Percentiles rank a stretch among this genome's conserved stretches.
Evolutionary conservation across 2,329 filamentous ascomycete species (phyloP).

Genomic region (Aspergillus nomiae): DNA sequence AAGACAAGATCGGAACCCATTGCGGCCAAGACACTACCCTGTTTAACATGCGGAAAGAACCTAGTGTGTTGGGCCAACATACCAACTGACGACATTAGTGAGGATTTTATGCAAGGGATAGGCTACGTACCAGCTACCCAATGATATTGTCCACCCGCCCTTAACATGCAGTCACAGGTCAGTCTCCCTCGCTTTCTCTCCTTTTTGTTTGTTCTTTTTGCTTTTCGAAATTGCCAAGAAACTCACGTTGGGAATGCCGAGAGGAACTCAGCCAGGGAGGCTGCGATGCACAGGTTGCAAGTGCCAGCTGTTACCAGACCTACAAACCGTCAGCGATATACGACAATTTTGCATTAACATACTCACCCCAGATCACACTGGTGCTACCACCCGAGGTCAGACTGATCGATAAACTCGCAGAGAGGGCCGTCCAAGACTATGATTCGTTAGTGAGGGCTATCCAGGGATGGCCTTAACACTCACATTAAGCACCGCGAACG

Average conservation of each 20-base stretch:
- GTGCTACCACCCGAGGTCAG: slow-evolving; percentile 73
- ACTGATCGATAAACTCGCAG: slow-evolving; percentile 59
- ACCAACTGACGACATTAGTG: slow-evolving; percentile 28
- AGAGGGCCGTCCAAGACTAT: slow-evolving; percentile 61
- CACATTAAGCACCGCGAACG: slow-evolving; percentile 62
- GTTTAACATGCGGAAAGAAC: slow-evolving; percentile 4
- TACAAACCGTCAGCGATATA: slow-evolving; percentile 8
- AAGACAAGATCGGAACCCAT: slow-evolving; percentile 65
- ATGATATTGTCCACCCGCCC: slow-evolving; percentile 65
- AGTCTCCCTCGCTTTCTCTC: not conserved
- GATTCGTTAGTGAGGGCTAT: slow-evolving; percentile 9
- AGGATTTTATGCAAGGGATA: not conserved
- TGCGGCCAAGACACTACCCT: slow-evolving; percentile 56
- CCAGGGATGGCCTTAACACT: slow-evolving; percentile 6
- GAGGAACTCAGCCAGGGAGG: slow-evolving; percentile 70
- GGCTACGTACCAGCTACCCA: slow-evolving; percentile 61
- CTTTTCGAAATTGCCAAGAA: not conserved
- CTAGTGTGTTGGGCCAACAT: slow-evolving; percentile 17
- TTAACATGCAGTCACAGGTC: slow-evolving; percentile 7
- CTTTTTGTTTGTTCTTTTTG: not conserved
- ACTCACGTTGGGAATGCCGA: slow-evolving; percentile 60
- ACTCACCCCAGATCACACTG: slow-evolving; percentile 70
- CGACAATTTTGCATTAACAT: not conserved
- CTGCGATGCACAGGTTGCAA: slow-evolving; percentile 70
- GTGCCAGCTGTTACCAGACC: slow-evolving; percentile 61